phyloP scores from a whole-genome alignment of 1,284 basidiomycete species.

The Ganoderma resinaceum region DNA sequence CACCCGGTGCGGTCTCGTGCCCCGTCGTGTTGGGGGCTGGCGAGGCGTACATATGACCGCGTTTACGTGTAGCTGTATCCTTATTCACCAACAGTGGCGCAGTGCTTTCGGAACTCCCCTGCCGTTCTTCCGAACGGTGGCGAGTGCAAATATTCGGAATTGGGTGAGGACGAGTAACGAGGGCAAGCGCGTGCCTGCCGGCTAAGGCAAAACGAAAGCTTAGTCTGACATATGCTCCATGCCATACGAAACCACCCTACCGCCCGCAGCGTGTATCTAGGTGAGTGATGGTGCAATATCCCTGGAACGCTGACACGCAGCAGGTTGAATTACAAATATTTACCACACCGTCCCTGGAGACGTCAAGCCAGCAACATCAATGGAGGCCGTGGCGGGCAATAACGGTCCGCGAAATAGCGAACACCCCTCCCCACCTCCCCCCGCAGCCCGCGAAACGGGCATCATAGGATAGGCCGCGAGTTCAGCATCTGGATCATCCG shows the following conservation, averaged over 20 bases:
- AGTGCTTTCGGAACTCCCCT: conserved; percentile 4
- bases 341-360: conserved; percentile 19
- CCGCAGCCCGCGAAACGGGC: not conserved
- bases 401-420: conserved; percentile 2
- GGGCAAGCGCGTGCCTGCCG: conserved; percentile 8
- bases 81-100: conserved; percentile 24
- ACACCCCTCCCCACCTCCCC: not conserved
- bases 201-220: conserved; percentile 14
- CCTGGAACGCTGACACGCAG: conserved; percentile 11
- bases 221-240: conserved; percentile 19
- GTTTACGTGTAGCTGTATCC: conserved; percentile 32
- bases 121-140: conserved; percentile 11
- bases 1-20: conserved; percentile 17
- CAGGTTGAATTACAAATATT: conserved; percentile 22
- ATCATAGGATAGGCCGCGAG: conserved; percentile 47
- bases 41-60: conserved; percentile 24
- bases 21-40: conserved; percentile 22
- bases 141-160: conserved; percentile 14
- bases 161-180: conserved; percentile 7
- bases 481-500: conserved; percentile 69
- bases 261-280: not conserved
- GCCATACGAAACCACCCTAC: conserved; percentile 21
- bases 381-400: not conserved
- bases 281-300: conserved; percentile 17
- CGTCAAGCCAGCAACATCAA: conserved; percentile 8